These are phyloP conservation scores for Boechera divaricarpa DNA, from an alignment of 345 rosid species.

Conservation along the genomic window DNA sequence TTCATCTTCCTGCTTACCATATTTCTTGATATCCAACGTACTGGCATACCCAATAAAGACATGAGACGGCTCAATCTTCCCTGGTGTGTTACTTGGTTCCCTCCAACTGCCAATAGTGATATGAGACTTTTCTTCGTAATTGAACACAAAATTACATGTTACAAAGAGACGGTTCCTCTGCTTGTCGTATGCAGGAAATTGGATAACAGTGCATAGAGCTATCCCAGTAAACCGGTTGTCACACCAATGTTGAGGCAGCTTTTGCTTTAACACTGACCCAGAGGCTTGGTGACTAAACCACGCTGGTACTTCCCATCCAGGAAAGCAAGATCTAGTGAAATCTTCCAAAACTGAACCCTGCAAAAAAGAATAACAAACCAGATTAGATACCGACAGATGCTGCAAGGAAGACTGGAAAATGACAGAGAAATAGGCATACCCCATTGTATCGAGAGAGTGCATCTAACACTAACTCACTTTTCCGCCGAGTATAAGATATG, in stretches of 20 bases:
- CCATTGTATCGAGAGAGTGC: background rate
- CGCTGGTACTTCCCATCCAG: slow-evolving; percentile 9
- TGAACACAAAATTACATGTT: background rate
- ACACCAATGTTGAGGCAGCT: background rate
- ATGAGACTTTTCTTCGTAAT: background rate
- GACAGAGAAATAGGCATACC: background rate
- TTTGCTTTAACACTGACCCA: background rate
- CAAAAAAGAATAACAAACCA: too few relatives aligned
- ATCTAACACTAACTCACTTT: background rate
- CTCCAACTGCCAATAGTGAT: slow-evolving; percentile 13
- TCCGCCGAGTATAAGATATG: background rate
- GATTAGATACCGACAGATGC: background rate
- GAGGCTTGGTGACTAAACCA: slow-evolving; percentile 11
- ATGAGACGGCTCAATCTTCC: background rate
- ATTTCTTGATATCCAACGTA: background rate
- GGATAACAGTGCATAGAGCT: slow-evolving; percentile 21
- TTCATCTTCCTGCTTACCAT: background rate
- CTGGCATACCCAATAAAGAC: slow-evolving; percentile 15
- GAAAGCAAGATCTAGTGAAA: slow-evolving; percentile 1
- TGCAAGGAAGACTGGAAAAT: background rate
- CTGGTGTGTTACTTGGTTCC: background rate
- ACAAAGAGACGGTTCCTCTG: background rate
- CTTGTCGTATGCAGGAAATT: background rate
- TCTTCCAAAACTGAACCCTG: background rate
- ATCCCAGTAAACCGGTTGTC: background rate